These are phyloP conservation scores for Sporothrix pallida DNA, from an alignment of 2,329 filamentous ascomycete genomes.

Conservation along the genomic window DNA sequence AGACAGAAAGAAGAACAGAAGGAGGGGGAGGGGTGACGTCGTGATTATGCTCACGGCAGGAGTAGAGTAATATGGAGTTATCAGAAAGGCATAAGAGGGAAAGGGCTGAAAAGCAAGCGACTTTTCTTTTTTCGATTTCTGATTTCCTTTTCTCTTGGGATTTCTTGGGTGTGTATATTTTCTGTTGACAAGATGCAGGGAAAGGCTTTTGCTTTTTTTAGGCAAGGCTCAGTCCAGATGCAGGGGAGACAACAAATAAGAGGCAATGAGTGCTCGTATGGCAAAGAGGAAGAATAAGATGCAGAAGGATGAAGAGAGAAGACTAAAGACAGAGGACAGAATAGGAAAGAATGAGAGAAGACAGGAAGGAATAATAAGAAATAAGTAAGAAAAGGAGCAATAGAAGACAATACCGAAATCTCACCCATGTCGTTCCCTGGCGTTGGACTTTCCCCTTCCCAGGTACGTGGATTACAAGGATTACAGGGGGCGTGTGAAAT, in stretches of 20 bases:
- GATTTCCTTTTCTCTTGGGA: background rate
- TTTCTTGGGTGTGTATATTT: background rate
- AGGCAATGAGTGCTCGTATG: background rate
- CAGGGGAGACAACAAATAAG: background rate
- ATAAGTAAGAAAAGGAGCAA: background rate
- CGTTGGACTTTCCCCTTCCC: background rate
- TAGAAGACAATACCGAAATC: background rate
- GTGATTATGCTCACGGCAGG: slow-evolving; percentile 23
- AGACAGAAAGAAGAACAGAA: no score
- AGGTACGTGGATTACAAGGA: background rate
- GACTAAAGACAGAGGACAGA: background rate
- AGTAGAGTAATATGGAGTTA: background rate
- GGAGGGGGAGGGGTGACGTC: slow-evolving; percentile 1
- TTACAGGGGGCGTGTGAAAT: background rate
- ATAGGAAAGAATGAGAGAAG: background rate
- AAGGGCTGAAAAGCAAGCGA: slow-evolving; percentile 8
- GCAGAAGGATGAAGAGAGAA: background rate
- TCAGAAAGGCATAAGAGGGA: background rate
- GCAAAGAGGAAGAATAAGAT: background rate
- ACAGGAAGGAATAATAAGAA: background rate
- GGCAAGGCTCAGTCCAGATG: background rate
- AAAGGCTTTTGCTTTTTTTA: background rate
- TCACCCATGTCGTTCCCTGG: background rate
- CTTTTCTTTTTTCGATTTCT: background rate
- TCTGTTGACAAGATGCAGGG: background rate